These are phyloP conservation scores for Mycosphaerella arachidis DNA, from an alignment of 2,329 filamentous ascomycete genomes.

Conservation along the genomic window DNA sequence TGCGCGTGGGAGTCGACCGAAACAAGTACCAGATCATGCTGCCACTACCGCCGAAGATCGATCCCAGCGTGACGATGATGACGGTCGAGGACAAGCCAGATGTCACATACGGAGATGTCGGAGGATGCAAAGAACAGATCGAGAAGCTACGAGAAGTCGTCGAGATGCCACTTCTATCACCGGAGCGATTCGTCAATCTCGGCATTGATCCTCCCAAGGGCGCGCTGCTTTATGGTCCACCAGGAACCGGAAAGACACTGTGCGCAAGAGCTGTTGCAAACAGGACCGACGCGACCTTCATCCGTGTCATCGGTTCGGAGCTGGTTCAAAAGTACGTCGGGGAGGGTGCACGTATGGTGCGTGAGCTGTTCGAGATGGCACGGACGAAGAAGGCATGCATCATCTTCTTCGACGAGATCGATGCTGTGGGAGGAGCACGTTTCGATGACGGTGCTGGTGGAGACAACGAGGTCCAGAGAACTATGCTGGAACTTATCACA, in stretches of 20 bases:
- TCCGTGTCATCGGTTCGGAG: slow-evolving; percentile 95
- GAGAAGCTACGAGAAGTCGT: slow-evolving; percentile 98
- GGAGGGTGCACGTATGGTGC: slow-evolving; percentile 96
- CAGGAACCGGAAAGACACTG: slow-evolving; percentile 97
- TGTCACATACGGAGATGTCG: slow-evolving; percentile 97
- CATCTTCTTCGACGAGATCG: slow-evolving; percentile 99
- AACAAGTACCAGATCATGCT: slow-evolving; percentile 99
- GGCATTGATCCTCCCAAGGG: slow-evolving; percentile 98
- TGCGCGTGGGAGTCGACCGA: slow-evolving; percentile 94
- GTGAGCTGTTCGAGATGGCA: slow-evolving; percentile 98
- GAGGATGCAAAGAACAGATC: slow-evolving; percentile 98
- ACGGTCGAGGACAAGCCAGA: slow-evolving; percentile 99
- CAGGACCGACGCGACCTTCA: slow-evolving; percentile 96
- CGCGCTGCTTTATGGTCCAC: slow-evolving; percentile 90
- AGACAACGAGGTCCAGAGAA: slow-evolving; percentile 96
- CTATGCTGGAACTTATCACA: slow-evolving; percentile 96
- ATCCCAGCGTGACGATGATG: slow-evolving; percentile 99
- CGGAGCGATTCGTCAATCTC: slow-evolving; percentile 96
- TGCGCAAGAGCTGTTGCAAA: slow-evolving; percentile 97
- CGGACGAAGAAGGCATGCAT: slow-evolving; percentile 99
- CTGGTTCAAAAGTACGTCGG: slow-evolving; percentile 98
- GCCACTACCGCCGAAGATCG: slow-evolving; percentile 94
- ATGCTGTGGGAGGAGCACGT: slow-evolving; percentile 89
- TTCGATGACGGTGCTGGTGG: slow-evolving; percentile 96
- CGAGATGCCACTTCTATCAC: slow-evolving; percentile 94